Evolutionary conservation across 192 early-diverging fungal species (phyloP).

Genomic region (Coemansia sp.): DNA sequence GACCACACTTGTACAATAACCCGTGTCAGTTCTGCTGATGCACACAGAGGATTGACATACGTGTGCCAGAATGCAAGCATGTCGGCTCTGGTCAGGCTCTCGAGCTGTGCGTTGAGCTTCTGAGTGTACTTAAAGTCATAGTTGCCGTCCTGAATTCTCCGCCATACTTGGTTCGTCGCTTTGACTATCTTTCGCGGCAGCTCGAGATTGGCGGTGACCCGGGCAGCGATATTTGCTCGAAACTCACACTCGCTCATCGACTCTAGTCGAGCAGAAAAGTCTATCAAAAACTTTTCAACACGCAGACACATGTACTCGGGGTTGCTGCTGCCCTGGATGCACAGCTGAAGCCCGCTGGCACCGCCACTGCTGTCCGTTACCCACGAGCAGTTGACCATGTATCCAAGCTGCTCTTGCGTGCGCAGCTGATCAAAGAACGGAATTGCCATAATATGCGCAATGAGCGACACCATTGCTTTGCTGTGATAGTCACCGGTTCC

Average conservation of each 20-base stretch:
- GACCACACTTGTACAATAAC: slow-evolving; percentile 21
- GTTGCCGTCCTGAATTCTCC: slow-evolving; percentile 58
- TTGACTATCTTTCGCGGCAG: slow-evolving; percentile 65
- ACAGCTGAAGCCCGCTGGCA: slow-evolving; percentile 57
- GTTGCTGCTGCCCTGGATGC: slow-evolving; percentile 76
- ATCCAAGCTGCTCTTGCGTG: slow-evolving; percentile 79
- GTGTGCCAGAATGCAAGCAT: slow-evolving; percentile 36
- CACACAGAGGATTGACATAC: slow-evolving; percentile 11
- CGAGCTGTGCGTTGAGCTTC: slow-evolving; percentile 1
- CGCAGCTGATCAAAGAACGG: slow-evolving; percentile 87
- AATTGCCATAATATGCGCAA: slow-evolving; percentile 72
- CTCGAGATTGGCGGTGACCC: slow-evolving; percentile 60
- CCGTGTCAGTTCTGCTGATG: neutral
- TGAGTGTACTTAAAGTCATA: slow-evolving; percentile 72
- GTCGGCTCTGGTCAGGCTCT: slow-evolving; percentile 12
- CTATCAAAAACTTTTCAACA: slow-evolving; percentile 72
- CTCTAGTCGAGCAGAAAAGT: slow-evolving; percentile 49
- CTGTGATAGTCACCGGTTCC: too few species aligned
- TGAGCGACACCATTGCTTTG: slow-evolving; percentile 51
- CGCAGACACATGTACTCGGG: slow-evolving; percentile 76
- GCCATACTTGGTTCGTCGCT: slow-evolving; percentile 63
- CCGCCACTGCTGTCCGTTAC: neutral
- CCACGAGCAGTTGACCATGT: slow-evolving; percentile 55
- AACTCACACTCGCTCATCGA: slow-evolving; percentile 61
- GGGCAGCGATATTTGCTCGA: slow-evolving; percentile 57